These are phyloP conservation scores for Colletotrichum eleusines DNA, from an alignment of 2,329 filamentous ascomycete genomes.

Conservation along the genomic window DNA sequence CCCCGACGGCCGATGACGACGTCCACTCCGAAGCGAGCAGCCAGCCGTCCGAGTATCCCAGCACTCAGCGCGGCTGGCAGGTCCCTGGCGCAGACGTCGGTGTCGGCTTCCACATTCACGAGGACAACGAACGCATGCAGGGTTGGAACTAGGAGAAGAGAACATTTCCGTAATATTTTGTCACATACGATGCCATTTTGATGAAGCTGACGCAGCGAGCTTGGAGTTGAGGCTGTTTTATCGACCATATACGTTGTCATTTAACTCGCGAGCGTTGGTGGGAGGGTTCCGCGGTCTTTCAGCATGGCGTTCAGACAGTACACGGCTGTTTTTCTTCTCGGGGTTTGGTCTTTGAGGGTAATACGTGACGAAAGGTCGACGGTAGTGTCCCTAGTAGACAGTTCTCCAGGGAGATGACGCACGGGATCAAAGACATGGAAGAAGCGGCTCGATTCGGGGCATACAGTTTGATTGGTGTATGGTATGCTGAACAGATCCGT, in stretches of 20 bases:
- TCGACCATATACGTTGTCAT: conserved; percentile 29
- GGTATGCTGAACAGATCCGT: conserved; percentile 4
- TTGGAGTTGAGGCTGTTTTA: conserved; percentile 30
- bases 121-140: conserved; percentile 49
- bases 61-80: conserved; percentile 59
- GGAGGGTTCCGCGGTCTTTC: neutral
- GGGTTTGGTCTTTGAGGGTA: conserved; percentile 1
- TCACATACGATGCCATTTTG: conserved; percentile 7
- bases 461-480: neutral
- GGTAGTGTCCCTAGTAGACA: neutral
- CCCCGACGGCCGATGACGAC: conserved; percentile 46
- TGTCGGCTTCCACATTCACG: conserved; percentile 55
- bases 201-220: conserved; percentile 40
- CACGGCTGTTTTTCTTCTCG: neutral
- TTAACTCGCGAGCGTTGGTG: conserved; percentile 7
- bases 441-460: no score
- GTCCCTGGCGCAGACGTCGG: conserved; percentile 45
- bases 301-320: conserved; percentile 33
- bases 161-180: conserved; percentile 1
- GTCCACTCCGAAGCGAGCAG: conserved; percentile 58
- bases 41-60: conserved; percentile 68
- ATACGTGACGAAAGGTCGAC: neutral
- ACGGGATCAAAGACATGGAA: neutral
- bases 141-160: conserved; percentile 18
- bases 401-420: neutral